Percentiles rank a stretch among this genome's conserved stretches.
phyloP scores from a whole-genome alignment of 306 rosid genomes.

The Hippophae rhamnoides region DNA sequence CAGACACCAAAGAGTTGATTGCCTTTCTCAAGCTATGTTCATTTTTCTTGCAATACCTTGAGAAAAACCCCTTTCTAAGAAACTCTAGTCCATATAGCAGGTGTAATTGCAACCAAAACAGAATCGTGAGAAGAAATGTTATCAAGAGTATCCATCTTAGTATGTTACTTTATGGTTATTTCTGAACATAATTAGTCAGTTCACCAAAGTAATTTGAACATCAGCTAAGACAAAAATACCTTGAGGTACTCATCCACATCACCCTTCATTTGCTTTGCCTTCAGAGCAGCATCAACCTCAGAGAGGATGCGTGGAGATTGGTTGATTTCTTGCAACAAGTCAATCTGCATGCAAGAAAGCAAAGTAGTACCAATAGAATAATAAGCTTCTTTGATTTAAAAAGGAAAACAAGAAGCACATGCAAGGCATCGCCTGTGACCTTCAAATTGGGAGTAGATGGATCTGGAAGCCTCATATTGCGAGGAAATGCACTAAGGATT shows the following conservation, averaged over 20 bases:
- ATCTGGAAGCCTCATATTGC: slow-evolving; percentile 98
- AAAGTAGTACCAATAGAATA: slow-evolving; percentile 7
- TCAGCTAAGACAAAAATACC: slow-evolving; percentile 26
- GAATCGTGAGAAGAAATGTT: too few species aligned
- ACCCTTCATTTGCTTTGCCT: slow-evolving; percentile 75
- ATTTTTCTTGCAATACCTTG: too few species aligned
- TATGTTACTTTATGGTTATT: too few species aligned
- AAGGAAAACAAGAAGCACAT: neutral
- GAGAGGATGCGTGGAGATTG: slow-evolving; percentile 84
- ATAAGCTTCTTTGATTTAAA: slow-evolving; percentile 2
- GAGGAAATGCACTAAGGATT: slow-evolving; percentile 95
- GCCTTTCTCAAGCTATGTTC: too few species aligned
- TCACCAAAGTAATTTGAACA: neutral
- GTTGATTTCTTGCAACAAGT: slow-evolving; percentile 82
- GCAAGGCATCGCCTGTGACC: slow-evolving; percentile 28
- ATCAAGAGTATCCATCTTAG: too few species aligned
- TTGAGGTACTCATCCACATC: slow-evolving; percentile 90
- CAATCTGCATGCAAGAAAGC: slow-evolving; percentile 49
- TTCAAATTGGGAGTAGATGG: slow-evolving; percentile 88
- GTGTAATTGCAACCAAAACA: too few species aligned
- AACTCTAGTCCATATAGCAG: too few species aligned
- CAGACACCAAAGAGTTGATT: too few species aligned
- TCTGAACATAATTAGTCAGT: too few species aligned
- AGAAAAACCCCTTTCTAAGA: too few species aligned
- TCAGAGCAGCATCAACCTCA: slow-evolving; percentile 84